phyloP scores from a whole-genome alignment of 2,329 filamentous ascomycete species.

The Colletotrichum cuscutae region DNA sequence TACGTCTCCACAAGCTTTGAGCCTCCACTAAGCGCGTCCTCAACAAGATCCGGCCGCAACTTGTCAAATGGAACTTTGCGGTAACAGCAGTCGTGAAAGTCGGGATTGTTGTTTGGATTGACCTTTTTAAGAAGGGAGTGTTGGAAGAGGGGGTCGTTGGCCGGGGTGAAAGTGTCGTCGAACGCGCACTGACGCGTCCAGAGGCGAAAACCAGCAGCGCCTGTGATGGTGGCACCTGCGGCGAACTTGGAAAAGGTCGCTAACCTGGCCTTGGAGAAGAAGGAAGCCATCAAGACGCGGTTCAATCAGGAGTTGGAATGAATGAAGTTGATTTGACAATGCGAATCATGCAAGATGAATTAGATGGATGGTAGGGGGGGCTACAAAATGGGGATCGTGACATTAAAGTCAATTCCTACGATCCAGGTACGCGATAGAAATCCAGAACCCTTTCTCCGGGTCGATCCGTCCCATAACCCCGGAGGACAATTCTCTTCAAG shows the following conservation, averaged over 20 bases:
- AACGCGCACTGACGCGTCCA: slow-evolving; percentile 31
- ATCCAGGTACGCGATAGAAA: background rate
- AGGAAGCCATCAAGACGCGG: background rate
- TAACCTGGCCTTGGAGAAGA: background rate
- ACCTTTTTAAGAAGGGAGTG: slow-evolving; percentile 16
- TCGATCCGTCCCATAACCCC: background rate
- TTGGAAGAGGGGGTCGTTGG: slow-evolving; percentile 2
- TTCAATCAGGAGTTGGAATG: no score
- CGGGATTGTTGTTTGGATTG: slow-evolving; percentile 11
- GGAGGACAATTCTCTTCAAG: background rate
- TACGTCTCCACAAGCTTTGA: slow-evolving; percentile 29
- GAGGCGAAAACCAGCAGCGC: slow-evolving; percentile 24
- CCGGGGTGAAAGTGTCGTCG: slow-evolving; percentile 21
- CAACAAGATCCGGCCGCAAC: slow-evolving; percentile 25
- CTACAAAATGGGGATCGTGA: background rate
- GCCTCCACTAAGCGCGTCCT: slow-evolving; percentile 23
- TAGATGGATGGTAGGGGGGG: background rate
- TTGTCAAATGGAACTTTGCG: slow-evolving; percentile 6
- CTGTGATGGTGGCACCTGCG: background rate
- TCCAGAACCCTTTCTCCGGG: background rate
- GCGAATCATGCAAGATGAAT: background rate
- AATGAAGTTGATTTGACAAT: background rate
- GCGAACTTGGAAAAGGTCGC: background rate
- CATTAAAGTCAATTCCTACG: background rate
- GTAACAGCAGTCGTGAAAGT: slow-evolving; percentile 22